Evolutionary conservation across 169 alveolate genomes (phyloP).

Genomic region (Plasmodium chabaudi): DNA sequence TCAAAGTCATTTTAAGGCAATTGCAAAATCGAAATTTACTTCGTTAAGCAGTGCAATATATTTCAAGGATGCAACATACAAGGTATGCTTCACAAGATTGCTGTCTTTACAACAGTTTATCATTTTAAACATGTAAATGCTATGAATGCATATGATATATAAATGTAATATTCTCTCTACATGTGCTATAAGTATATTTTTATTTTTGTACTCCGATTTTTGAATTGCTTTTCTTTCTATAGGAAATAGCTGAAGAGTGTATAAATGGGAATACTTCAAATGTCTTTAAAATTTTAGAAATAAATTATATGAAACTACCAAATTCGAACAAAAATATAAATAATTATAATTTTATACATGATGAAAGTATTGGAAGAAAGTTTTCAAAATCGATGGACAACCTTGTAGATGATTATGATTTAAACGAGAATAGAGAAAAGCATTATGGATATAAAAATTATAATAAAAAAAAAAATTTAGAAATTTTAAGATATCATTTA

Average conservation of each 20-base stretch:
- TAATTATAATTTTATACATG: not conserved
- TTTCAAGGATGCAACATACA: constrained; percentile 58
- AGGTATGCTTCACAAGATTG: not conserved
- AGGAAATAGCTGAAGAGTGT: constrained; percentile 1
- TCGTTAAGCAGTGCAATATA: constrained; percentile 37
- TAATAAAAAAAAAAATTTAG: constrained; percentile 26
- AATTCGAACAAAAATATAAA: not conserved
- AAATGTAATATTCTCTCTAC: no score
- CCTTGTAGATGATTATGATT: not conserved
- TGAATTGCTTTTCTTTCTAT: not conserved
- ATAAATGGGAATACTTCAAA: not conserved
- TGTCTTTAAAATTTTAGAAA: not conserved
- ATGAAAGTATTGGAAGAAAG: not conserved
- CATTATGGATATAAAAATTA: not conserved
- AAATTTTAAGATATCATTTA: constrained; percentile 53
- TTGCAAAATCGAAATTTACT: constrained; percentile 56
- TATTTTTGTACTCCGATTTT: no score
- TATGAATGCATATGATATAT: not conserved
- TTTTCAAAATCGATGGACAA: not conserved
- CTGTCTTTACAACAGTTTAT: not conserved
- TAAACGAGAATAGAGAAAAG: not conserved
- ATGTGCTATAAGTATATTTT: no score
- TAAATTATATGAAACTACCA: not conserved
- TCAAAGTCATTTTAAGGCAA: constrained; percentile 22
- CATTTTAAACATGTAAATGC: not conserved